A percentile compares a stretch with the other conserved stretches of the same genome.
Conservation (phyloP, 768 basidiomycete genomes). For the Suillus plorans region DNA sequence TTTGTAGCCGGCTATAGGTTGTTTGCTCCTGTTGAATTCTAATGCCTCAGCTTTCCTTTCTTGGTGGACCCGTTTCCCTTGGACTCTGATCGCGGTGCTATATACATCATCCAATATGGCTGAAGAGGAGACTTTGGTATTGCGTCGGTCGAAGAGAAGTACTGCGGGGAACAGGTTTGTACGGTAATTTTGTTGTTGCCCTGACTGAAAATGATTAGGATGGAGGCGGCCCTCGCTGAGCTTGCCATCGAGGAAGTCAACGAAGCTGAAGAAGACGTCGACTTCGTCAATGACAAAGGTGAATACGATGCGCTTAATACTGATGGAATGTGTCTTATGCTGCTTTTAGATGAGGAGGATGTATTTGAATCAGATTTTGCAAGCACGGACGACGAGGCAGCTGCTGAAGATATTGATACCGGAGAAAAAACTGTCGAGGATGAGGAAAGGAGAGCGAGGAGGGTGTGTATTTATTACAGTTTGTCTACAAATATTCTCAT, state of each 20-base stretch:
- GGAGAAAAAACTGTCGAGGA: slow-evolving; percentile 59
- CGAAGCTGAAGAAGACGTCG: slow-evolving; percentile 70
- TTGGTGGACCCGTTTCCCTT: background rate
- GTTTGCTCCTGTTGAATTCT: slow-evolving; percentile 24
- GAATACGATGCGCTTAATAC: background rate
- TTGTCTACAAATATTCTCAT: background rate
- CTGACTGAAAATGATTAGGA: slow-evolving; percentile 40
- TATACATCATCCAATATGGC: slow-evolving; percentile 3
- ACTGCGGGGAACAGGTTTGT: slow-evolving; percentile 78
- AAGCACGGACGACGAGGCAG: slow-evolving; percentile 72
- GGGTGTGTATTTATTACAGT: slow-evolving; percentile 12
- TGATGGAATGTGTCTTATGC: background rate
- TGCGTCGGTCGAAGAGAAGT: slow-evolving; percentile 63
- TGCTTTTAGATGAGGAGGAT: slow-evolving; percentile 70
- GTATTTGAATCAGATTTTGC: slow-evolving; percentile 83
- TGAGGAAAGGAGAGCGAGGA: slow-evolving; percentile 53
- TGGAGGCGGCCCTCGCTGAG: slow-evolving; percentile 75
- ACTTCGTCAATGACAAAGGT: slow-evolving; percentile 72
- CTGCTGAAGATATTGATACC: slow-evolving; percentile 50
- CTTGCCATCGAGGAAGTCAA: slow-evolving; percentile 44
- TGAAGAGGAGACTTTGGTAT: slow-evolving; percentile 8
- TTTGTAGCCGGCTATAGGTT: slow-evolving; percentile 6
- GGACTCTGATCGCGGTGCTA: background rate
- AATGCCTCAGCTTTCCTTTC: slow-evolving; percentile 15
- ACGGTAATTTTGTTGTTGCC: background rate